Evolutionary conservation across 208 protist species (phyloP).

Genomic region (Crithidia mellificae): DNA sequence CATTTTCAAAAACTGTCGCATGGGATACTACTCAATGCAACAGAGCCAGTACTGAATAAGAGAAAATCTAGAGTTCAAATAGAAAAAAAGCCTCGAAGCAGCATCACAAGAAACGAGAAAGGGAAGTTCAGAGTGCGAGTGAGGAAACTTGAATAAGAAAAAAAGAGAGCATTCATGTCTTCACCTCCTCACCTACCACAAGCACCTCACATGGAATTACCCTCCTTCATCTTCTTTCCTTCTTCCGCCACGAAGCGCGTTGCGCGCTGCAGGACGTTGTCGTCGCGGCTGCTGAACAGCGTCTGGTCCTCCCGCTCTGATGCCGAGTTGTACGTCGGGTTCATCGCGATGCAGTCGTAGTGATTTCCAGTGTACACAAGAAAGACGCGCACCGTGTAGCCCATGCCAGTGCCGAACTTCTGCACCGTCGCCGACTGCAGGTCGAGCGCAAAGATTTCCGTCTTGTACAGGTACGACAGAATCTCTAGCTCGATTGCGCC

Average conservation of each 20-base stretch:
- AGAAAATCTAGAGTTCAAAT: too few species aligned
- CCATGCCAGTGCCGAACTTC: constrained; percentile 79
- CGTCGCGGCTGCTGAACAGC: constrained; percentile 82
- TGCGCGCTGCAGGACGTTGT: constrained; percentile 71
- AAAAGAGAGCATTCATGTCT: too few species aligned
- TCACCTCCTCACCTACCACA: too few species aligned
- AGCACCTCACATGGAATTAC: constrained; percentile 9
- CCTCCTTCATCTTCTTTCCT: constrained; percentile 40
- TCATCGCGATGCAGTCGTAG: constrained; percentile 94
- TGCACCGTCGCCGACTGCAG: constrained; percentile 77
- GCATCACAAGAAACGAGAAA: too few species aligned
- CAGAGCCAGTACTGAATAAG: too few species aligned
- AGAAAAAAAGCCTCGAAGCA: too few species aligned
- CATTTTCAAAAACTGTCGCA: too few species aligned
- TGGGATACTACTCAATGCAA: too few species aligned
- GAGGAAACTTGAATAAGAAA: not conserved
- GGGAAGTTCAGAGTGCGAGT: not conserved
- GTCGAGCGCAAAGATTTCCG: constrained; percentile 90
- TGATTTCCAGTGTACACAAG: constrained; percentile 94
- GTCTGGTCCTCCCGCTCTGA: constrained; percentile 84
- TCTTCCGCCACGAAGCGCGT: constrained; percentile 83
- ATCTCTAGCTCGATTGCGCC: constrained; percentile 93
- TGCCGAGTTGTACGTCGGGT: constrained; percentile 62
- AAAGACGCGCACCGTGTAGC: constrained; percentile 83
- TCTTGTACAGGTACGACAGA: constrained; percentile 81